These are phyloP conservation scores for Lichtheimia hyalospora DNA, from an alignment of 371 early-diverging fungal genomes.

Conservation along the genomic window DNA sequence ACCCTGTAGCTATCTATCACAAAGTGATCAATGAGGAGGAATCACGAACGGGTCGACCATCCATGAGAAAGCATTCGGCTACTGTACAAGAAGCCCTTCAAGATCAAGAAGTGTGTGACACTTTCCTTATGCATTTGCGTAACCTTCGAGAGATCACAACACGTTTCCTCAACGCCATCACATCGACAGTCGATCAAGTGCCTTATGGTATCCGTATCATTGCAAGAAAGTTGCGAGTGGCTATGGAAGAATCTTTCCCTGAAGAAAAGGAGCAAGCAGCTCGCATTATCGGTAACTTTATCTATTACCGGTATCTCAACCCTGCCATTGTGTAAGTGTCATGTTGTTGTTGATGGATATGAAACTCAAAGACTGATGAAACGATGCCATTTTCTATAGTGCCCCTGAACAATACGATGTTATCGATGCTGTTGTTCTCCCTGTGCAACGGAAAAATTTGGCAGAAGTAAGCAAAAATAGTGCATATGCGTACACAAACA, in stretches of 20 bases:
- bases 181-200: constrained; percentile 76
- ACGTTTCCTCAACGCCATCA: constrained; percentile 80
- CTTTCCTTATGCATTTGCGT: constrained; percentile 73
- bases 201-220: constrained; percentile 97
- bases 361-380: background rate
- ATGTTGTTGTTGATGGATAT: background rate
- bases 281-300: constrained; percentile 88
- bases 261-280: constrained; percentile 78
- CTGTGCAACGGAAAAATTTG: constrained; percentile 91
- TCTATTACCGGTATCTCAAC: constrained; percentile 97
- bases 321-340: constrained; percentile 90
- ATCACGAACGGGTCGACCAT: constrained; percentile 82
- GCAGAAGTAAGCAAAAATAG: constrained; percentile 65
- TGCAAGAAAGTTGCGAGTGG: constrained; percentile 81
- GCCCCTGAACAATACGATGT: constrained; percentile 97
- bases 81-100: constrained; percentile 80
- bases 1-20: constrained; percentile 91
- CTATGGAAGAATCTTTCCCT: constrained; percentile 81
- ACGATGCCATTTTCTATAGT: constrained; percentile 39
- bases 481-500: background rate
- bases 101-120: constrained; percentile 83
- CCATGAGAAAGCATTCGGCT: constrained; percentile 74
- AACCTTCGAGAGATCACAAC: constrained; percentile 79
- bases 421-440: constrained; percentile 81
- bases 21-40: constrained; percentile 89